Evolutionary conservation across 345 rosid species (phyloP).

Genomic region (sweet orange (Citrus sinensis)): DNA sequence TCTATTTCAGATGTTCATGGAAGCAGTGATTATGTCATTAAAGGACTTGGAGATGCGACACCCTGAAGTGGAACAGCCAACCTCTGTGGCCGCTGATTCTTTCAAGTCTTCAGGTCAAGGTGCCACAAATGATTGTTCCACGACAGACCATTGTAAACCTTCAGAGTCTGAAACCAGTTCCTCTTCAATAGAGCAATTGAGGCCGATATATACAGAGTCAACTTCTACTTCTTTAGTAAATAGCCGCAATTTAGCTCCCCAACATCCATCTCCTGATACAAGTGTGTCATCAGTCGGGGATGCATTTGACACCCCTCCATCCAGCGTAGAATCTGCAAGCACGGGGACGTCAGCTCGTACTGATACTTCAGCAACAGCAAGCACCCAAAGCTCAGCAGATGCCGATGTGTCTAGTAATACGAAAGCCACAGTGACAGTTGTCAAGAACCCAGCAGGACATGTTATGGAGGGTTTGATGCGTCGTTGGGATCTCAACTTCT

Average conservation of each 20-base stretch:
- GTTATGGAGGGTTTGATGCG: slow-evolving; percentile 81
- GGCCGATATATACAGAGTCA: slow-evolving; percentile 29
- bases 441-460: slow-evolving; percentile 55
- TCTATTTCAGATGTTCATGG: slow-evolving; percentile 76
- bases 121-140: slow-evolving; percentile 18
- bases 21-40: slow-evolving; percentile 67
- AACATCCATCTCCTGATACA: slow-evolving; percentile 27
- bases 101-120: slow-evolving; percentile 28
- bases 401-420: slow-evolving; percentile 65
- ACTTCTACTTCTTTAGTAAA: slow-evolving; percentile 24
- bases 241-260: slow-evolving; percentile 21
- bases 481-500: slow-evolving; percentile 82
- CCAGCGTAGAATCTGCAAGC: slow-evolving; percentile 28
- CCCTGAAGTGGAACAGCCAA: slow-evolving; percentile 24
- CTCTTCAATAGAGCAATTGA: slow-evolving; percentile 21
- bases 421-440: slow-evolving; percentile 77
- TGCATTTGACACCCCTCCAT: slow-evolving; percentile 19
- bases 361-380: slow-evolving; percentile 35
- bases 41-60: slow-evolving; percentile 50
- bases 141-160: slow-evolving; percentile 22
- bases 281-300: slow-evolving; percentile 21
- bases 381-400: slow-evolving; percentile 32
- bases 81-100: slow-evolving; percentile 23
- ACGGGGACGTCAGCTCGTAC: slow-evolving; percentile 22
- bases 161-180: slow-evolving; percentile 41